Percentiles rank a stretch among this genome's conserved stretches.
These are phyloP conservation scores for Cicer bijugum DNA, from an alignment of 306 rosid genomes.

Conservation along the genomic window DNA sequence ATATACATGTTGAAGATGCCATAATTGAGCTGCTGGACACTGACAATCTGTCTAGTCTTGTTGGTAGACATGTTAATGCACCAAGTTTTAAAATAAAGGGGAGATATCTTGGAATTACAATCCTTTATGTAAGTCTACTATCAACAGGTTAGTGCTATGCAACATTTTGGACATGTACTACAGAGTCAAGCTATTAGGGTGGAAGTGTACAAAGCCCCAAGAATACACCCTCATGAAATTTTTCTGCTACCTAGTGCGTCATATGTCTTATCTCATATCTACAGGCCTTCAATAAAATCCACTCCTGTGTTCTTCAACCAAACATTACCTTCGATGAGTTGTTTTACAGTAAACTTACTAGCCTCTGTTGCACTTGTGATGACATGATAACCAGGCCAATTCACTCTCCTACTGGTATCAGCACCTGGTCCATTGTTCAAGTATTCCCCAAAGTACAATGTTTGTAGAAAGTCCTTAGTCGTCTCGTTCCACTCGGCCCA, in stretches of 20 bases:
- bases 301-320: constrained; percentile 70
- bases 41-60: constrained; percentile 52
- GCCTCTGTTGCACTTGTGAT: constrained; percentile 53
- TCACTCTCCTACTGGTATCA: constrained; percentile 60
- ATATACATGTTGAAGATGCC: constrained; percentile 78
- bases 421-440: constrained; percentile 66
- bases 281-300: constrained; percentile 57
- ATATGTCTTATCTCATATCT: constrained; percentile 42
- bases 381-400: constrained; percentile 70
- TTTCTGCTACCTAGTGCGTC: constrained; percentile 89
- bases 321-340: constrained; percentile 65
- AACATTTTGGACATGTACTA: constrained; percentile 69
- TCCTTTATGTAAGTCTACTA: constrained; percentile 70
- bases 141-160: constrained; percentile 68
- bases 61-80: constrained; percentile 49
- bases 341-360: constrained; percentile 58
- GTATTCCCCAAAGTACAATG: constrained; percentile 71
- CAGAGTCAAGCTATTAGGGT: constrained; percentile 74
- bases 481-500: constrained; percentile 58
- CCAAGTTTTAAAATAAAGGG: constrained; percentile 74
- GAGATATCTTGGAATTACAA: constrained; percentile 73
- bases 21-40: constrained; percentile 69
- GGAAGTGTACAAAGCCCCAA: constrained; percentile 90
- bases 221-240: constrained; percentile 66
- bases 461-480: constrained; percentile 46